Conservation (phyloP, 352 stramenopile species). For the Globisporangium acanthophoron region DNA sequence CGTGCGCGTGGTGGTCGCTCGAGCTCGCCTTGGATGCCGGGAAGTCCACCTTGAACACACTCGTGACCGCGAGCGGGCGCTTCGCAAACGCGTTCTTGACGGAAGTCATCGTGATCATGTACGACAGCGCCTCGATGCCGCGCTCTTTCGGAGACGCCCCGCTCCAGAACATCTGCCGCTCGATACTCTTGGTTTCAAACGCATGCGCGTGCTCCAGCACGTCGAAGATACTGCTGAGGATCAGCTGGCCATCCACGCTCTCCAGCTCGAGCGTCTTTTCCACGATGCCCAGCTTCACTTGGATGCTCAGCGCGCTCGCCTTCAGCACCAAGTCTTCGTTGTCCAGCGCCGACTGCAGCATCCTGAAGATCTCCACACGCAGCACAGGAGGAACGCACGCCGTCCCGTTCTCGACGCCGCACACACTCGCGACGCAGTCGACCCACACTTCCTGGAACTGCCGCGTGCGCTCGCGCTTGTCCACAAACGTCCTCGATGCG, state of each 20-base stretch:
- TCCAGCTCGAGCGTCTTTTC: constrained; percentile 76
- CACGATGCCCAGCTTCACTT: constrained; percentile 78
- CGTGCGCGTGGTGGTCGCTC: constrained; percentile 26
- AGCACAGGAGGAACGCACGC: constrained; percentile 55
- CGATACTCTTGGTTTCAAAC: constrained; percentile 33
- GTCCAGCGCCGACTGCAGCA: constrained; percentile 63
- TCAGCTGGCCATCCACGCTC: constrained; percentile 48
- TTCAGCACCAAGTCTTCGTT: constrained; percentile 68
- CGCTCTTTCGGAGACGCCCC: constrained; percentile 75
- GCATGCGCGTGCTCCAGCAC: constrained; percentile 58
- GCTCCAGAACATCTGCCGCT: constrained; percentile 54
- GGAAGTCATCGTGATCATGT: constrained; percentile 75
- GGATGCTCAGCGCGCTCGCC: constrained; percentile 70
- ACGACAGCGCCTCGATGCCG: constrained; percentile 77
- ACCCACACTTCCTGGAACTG: constrained; percentile 78
- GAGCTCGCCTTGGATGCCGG: constrained; percentile 18
- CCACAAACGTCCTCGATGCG: constrained; percentile 41
- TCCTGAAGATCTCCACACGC: constrained; percentile 71
- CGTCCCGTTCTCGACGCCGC: constrained; percentile 67
- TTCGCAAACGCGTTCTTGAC: constrained; percentile 79
- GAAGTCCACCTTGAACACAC: constrained; percentile 71
- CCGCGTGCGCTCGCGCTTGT: constrained; percentile 35
- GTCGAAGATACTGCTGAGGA: constrained; percentile 71
- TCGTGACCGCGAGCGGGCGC: constrained; percentile 45
- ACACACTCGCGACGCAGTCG: constrained; percentile 74